A percentile compares a stretch with the other conserved stretches of the same genome.
phyloP scores from a whole-genome alignment of 257 asterid genomes.

The Galeopsis tetrahit region DNA sequence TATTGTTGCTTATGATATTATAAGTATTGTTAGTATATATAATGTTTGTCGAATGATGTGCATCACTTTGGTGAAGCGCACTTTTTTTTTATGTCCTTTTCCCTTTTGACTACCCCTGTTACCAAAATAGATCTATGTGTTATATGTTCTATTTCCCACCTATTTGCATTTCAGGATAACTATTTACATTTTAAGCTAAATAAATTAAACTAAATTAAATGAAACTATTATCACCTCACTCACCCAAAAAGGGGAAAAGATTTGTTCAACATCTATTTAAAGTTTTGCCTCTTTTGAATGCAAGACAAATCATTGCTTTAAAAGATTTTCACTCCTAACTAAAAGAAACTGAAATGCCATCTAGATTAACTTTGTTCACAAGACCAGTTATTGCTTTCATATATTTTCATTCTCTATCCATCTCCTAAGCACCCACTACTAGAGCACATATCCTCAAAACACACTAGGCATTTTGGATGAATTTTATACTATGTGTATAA shows the following conservation, averaged over 20 bases:
- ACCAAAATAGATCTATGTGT: neutral
- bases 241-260: neutral
- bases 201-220: neutral
- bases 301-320: neutral
- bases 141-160: neutral
- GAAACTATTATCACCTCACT: neutral
- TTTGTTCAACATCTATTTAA: neutral
- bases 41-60: too few relatives aligned
- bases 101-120: neutral
- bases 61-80: too few relatives aligned
- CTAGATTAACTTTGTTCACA: neutral
- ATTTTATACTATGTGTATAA: neutral
- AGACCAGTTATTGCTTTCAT: neutral
- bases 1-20: too few relatives aligned
- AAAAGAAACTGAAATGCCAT: neutral
- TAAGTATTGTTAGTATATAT: too few relatives aligned
- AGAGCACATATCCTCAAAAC: neutral
- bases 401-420: conserved; percentile 2
- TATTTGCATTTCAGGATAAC: neutral
- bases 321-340: neutral
- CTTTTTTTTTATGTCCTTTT: too few relatives aligned
- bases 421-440: conserved; percentile 3
- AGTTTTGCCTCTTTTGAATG: neutral
- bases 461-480: conserved; percentile 16
- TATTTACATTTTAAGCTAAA: neutral